Conservation (phyloP, 495 filamentous ascomycete genomes). For the Aspergillus steynii region DNA sequence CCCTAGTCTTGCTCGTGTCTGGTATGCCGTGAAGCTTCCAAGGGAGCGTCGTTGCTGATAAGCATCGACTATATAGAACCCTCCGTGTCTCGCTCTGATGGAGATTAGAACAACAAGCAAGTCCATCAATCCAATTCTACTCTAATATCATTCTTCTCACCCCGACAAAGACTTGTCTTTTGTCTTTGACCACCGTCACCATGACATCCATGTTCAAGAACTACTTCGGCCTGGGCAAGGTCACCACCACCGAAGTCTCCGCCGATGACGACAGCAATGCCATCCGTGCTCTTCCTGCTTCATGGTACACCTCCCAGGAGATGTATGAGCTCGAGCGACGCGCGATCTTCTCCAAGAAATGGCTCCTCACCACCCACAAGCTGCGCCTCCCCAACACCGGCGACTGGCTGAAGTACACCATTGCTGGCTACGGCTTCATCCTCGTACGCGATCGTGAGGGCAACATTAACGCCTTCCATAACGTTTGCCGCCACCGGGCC, state of each 20-base stretch:
- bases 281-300: conserved; percentile 42
- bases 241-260: conserved; percentile 6
- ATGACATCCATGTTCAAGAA: conserved; percentile 13
- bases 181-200: neutral
- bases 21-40: neutral
- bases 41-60: neutral
- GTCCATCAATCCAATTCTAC: neutral
- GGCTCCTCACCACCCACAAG: conserved; percentile 55
- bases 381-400: conserved; percentile 47
- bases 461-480: conserved; percentile 58
- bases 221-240: conserved; percentile 26
- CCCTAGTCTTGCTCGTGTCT: neutral
- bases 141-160: neutral
- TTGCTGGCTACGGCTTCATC: conserved; percentile 52
- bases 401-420: conserved; percentile 48
- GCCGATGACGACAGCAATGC: conserved; percentile 16
- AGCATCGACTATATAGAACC: neutral
- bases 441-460: conserved; percentile 49
- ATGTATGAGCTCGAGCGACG: conserved; percentile 56
- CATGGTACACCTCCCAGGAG: conserved; percentile 50
- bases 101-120: neutral
- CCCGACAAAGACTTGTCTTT: neutral
- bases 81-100: neutral
- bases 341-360: conserved; percentile 53
- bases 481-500: conserved; percentile 58